Percentiles rank a stretch among this genome's conserved stretches.
phyloP scores from a whole-genome alignment of 176 grass and related monocot species.

The Chrysopogon serrulatus region DNA sequence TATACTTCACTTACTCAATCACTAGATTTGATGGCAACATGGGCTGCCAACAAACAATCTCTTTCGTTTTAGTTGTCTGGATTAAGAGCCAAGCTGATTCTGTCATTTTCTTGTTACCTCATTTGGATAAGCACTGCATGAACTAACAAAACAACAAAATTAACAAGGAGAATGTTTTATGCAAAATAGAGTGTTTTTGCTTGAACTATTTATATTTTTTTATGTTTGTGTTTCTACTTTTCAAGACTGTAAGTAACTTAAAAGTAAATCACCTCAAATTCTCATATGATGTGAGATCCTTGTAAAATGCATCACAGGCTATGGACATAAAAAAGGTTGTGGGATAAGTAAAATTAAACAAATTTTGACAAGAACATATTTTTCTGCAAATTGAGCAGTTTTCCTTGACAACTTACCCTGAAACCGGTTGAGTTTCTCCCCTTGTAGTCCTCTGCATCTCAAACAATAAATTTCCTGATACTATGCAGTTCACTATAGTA shows the following conservation, averaged over 20 bases:
- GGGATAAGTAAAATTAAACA: background rate
- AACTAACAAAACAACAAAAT: background rate
- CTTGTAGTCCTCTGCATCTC: background rate
- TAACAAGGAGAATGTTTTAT: background rate
- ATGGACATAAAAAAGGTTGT: background rate
- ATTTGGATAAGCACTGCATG: background rate
- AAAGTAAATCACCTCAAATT: background rate
- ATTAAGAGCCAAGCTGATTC: background rate
- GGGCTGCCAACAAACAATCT: conserved; percentile 11
- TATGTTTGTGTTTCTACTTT: background rate
- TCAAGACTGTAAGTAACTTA: background rate
- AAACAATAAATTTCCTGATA: conserved; percentile 3
- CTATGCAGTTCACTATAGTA: background rate
- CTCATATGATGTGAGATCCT: background rate
- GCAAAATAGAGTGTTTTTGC: background rate
- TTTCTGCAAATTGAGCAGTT: background rate
- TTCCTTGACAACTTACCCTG: background rate
- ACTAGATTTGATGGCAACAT: conserved; percentile 42
- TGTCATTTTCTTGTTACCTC: conserved; percentile 9
- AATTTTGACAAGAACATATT: background rate
- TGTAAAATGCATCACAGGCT: background rate
- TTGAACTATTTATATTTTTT: background rate
- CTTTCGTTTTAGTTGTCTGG: conserved; percentile 11
- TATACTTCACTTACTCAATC: background rate
- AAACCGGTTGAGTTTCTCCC: background rate